Evolutionary conservation across 805 yeast species (phyloP).

Genomic region (Saccharomycopsis sp.): DNA sequence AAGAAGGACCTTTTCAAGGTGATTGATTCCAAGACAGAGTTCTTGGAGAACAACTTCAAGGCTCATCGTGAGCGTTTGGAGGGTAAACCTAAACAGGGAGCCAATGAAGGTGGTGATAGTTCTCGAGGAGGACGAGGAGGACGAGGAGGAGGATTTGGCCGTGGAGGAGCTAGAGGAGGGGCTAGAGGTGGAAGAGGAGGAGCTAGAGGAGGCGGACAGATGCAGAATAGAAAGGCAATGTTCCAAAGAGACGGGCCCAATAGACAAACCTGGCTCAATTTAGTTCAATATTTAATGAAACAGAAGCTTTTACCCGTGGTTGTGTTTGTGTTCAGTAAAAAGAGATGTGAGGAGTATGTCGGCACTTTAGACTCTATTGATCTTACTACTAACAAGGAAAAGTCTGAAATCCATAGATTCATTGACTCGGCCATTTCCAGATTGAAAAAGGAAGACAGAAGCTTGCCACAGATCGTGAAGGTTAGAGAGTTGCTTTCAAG

Average conservation of each 20-base stretch:
- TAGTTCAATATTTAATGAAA: constrained; percentile 64
- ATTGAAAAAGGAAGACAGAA: constrained; percentile 85
- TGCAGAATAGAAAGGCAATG: constrained; percentile 24
- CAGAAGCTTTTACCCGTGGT: constrained; percentile 84
- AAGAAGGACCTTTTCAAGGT: constrained; percentile 66
- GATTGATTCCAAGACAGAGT: constrained; percentile 67
- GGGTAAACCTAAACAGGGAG: constrained; percentile 34
- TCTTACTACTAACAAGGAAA: constrained; percentile 77
- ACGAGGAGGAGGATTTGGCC: constrained; percentile 24
- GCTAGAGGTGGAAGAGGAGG: constrained; percentile 32
- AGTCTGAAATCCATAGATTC: constrained; percentile 88
- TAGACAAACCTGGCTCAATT: constrained; percentile 67
- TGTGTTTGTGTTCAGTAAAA: constrained; percentile 87
- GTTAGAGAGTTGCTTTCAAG: constrained; percentile 76
- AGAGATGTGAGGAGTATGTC: constrained; percentile 90
- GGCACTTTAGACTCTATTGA: constrained; percentile 66
- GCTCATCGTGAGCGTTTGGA: constrained; percentile 50
- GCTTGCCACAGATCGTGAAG: constrained; percentile 82
- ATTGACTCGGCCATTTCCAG: constrained; percentile 84
- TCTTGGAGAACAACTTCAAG: constrained; percentile 56
- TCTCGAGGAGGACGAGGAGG: constrained; percentile 39
- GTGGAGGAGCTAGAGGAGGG: constrained; percentile 31
- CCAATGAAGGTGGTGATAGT: constrained; percentile 34
- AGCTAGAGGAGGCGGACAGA: constrained; percentile 26
- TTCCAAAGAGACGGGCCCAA: constrained; percentile 56